Evolutionary conservation across 2,329 filamentous ascomycete genomes (phyloP), one percentile per base, ranked within the genome.

Genomic region (Dothideomycetidae sp.): DNA sequence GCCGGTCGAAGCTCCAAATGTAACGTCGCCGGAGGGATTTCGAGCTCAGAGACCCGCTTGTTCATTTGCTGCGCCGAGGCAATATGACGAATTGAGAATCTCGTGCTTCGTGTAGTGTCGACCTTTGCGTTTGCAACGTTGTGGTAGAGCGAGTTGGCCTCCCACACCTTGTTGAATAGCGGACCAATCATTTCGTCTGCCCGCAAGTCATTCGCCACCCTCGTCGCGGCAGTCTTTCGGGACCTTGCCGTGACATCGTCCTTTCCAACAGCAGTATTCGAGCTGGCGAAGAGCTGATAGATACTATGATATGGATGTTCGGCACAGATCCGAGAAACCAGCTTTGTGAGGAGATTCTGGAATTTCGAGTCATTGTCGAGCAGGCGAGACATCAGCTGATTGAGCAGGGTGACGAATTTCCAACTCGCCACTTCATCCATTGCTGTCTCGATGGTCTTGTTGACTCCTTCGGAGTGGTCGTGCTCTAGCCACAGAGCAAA

Each of bases 241-340:
- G 80, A 78, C 13, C 76, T 63, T 1, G 82, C 81, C 3, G 79
- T 71, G 29, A 80, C 73, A 46, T 94, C 88, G 47, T 80, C 77
- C 36, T 67, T 60, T 36, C 57, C 67, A 48, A 78, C 75, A 35
- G 55, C 38, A 26, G 48, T 57, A 49, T 77, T 81, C 31, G 73
- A 76, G 14, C 80, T 78, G 2, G 86, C 82, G 66, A 88, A 94
- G 29, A 98, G 83, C 49, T 96, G 86, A 54, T 98, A 93, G 76
- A 96, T 88, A 33, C 85, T 85, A 53, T 98, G 92, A 55, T 86
- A 93, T 0, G 90, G 92, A 58, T 99, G 90, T 40, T 98, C 85
- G 9, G 72, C 67, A 52, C 88, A 96, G 39, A 98, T 93, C 5
- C 76, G 77, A 50, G 76, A 74, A 3, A 96, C 76, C 12, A 98